phyloP scores from a whole-genome alignment of 306 rosid species.

The Cicer cuneatum region DNA sequence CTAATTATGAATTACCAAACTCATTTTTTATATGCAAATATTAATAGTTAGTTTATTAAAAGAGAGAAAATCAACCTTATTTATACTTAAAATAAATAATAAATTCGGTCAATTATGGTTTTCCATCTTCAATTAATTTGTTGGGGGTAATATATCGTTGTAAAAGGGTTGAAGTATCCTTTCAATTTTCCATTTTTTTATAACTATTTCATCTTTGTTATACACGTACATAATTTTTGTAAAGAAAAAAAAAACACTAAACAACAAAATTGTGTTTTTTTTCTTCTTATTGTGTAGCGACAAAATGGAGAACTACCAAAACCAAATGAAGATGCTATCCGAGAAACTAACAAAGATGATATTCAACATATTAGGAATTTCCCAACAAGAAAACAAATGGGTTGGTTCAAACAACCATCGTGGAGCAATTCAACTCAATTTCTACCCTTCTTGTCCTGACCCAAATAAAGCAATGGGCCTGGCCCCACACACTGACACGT shows the following conservation, averaged over 20 bases:
- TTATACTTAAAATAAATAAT: too few species aligned
- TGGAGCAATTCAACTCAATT: slow-evolving; percentile 65
- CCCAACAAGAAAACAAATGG: slow-evolving; percentile 51
- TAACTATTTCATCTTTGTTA: too few species aligned
- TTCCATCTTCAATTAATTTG: too few species aligned
- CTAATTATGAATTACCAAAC: too few species aligned
- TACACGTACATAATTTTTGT: too few species aligned
- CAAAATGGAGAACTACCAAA: slow-evolving; percentile 58
- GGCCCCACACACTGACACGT: slow-evolving; percentile 85
- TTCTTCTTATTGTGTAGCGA: slow-evolving; percentile 46
- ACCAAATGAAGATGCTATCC: slow-evolving; percentile 58
- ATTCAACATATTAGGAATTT: slow-evolving; percentile 47
- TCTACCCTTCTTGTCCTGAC: slow-evolving; percentile 71
- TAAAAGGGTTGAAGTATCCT: too few species aligned
- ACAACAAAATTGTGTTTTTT: background rate
- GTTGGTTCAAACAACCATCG: slow-evolving; percentile 22
- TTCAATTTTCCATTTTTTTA: too few species aligned
- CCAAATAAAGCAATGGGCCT: slow-evolving; percentile 75
- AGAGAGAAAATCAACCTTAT: too few species aligned
- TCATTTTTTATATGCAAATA: too few species aligned
- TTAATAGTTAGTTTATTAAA: too few species aligned
- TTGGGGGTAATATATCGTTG: too few species aligned
- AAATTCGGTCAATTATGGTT: too few species aligned
- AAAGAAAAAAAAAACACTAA: background rate
- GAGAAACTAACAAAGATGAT: slow-evolving; percentile 53